Evolutionary conservation across 73 alveolate genomes (phyloP), one percentile per base, ranked within the genome.

Genomic region (Tetrahymena borealis): DNA sequence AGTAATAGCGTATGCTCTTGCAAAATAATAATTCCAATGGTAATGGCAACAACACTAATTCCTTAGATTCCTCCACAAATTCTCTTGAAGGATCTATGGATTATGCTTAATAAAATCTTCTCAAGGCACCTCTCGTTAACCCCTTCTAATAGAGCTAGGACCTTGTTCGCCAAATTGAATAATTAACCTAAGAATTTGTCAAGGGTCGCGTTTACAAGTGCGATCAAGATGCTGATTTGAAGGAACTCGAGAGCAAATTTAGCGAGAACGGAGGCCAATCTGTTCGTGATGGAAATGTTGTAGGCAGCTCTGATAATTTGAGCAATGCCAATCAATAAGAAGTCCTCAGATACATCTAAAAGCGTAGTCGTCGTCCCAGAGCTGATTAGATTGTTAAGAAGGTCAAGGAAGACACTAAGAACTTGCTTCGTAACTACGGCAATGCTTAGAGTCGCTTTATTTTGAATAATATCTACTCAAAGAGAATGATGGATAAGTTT

Each of bases 391-490:
- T 60, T 18, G 85, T 60, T 3, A 60, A 60, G 31, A 60, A 60
- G 28, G 85, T 60, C 2, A 92, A 92, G 39, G 95, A 92, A 42
- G 95, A 92, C 38, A 92, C 95, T 33, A 92, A 92, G 77, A 92
- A 92, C 60, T 78, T 92, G 18, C 60, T 92, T 38, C 90, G 95
- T 78, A 92, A 92, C 78, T 92, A 78, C 40, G 95, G 95, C 37
- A 92, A 92, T 92, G 95, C 95, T 20, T 31, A 78, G 32, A 92
- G 90, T 92, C 90, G 95, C 33, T 92, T 92, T 40, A 92, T 92
- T 36, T 28, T 92, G 18, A 91, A 92, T 78, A 92, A 92, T 38
- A 78, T 38, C 38, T 78, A 92, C 31, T 91, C 95, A 35, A 32
- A 78, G 43, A 78, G 77, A 92, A 92, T 92, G 24, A 92, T 92